A percentile compares a stretch with the other conserved stretches of the same genome.
Evolutionary conservation across 345 rosid species (phyloP).

Genomic region (Camelina hispida): DNA sequence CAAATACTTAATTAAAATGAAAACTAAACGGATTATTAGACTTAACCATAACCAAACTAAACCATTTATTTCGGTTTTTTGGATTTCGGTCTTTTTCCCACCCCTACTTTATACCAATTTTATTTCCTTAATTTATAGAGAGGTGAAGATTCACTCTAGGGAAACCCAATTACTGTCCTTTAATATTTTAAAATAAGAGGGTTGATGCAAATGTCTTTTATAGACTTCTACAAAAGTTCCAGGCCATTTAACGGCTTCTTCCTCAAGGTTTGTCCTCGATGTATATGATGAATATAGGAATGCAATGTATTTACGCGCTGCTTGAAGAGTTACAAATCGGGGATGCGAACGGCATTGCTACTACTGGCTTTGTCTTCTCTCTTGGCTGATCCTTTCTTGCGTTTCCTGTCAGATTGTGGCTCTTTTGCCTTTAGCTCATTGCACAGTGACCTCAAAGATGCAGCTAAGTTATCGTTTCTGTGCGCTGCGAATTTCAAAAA

Average conservation of each 20-base stretch:
- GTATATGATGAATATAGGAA: not conserved
- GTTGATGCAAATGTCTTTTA: not conserved
- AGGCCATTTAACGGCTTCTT: slow-evolving; percentile 10
- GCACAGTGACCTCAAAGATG: slow-evolving; percentile 63
- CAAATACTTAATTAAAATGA: too few species aligned
- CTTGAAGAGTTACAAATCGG: slow-evolving; percentile 35
- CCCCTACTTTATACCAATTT: too few species aligned
- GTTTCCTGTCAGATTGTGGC: slow-evolving; percentile 73
- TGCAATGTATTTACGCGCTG: not conserved
- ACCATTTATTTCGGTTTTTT: too few species aligned
- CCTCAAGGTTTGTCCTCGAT: not conserved
- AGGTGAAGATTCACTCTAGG: too few species aligned
- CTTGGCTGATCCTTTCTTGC: slow-evolving; percentile 61
- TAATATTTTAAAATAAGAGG: too few species aligned
- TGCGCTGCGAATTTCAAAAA: slow-evolving; percentile 62
- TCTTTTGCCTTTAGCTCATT: slow-evolving; percentile 73
- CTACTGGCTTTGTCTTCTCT: slow-evolving; percentile 52
- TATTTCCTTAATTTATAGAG: too few species aligned
- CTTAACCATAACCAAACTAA: too few species aligned
- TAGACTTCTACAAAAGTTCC: not conserved
- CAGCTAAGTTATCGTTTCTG: slow-evolving; percentile 70
- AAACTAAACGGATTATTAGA: too few species aligned
- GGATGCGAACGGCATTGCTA: slow-evolving; percentile 42
- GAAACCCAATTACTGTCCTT: too few species aligned
- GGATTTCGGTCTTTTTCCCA: too few species aligned